Percentiles rank a stretch among this genome's conserved stretches.
phyloP scores from a whole-genome alignment of 139 green algal genomes.

The Chlorella ohadii region DNA sequence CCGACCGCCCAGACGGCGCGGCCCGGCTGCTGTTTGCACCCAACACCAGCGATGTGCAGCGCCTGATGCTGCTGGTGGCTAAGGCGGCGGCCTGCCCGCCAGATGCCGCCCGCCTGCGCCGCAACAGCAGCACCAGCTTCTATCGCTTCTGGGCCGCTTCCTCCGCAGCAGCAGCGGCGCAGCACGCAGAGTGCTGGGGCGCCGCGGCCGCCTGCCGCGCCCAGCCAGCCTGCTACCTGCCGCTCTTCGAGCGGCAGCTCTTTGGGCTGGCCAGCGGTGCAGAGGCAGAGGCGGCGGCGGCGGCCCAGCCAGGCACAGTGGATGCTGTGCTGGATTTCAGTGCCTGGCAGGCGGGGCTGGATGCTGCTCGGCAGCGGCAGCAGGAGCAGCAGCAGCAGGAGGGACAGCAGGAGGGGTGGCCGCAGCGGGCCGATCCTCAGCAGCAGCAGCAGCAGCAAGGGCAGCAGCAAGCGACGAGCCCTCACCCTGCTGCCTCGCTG shows the following conservation, averaged over 20 bases:
- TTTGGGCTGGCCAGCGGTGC: not conserved
- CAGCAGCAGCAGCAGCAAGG: not conserved
- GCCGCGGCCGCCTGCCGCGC: constrained; percentile 47
- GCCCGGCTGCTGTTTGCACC: constrained; percentile 60
- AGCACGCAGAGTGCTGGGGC: constrained; percentile 7
- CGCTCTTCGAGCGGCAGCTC: constrained; percentile 44
- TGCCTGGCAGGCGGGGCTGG: not conserved
- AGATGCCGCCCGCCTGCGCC: constrained; percentile 25
- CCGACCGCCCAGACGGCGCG: not conserved
- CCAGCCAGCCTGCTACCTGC: constrained; percentile 59
- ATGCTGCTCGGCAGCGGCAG: not conserved
- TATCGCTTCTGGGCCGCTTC: constrained; percentile 56
- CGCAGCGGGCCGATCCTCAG: not conserved
- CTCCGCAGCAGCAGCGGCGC: not conserved
- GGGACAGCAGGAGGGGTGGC: not conserved
- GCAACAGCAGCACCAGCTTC: constrained; percentile 53
- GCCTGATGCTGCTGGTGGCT: constrained; percentile 48
- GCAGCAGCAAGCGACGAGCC: not conserved
- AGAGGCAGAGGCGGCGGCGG: constrained; percentile 32
- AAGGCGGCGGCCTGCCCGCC: constrained; percentile 63
- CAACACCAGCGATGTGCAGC: constrained; percentile 50
- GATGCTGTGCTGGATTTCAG: constrained; percentile 63
- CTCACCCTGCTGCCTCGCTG: not conserved
- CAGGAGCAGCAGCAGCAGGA: not conserved
- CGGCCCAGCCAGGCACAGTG: constrained; percentile 28